A percentile compares a stretch with the other conserved stretches of the same genome.
phyloP scores from a whole-genome alignment of 177 flowering plant genomes.

The Vitis hybrid region DNA sequence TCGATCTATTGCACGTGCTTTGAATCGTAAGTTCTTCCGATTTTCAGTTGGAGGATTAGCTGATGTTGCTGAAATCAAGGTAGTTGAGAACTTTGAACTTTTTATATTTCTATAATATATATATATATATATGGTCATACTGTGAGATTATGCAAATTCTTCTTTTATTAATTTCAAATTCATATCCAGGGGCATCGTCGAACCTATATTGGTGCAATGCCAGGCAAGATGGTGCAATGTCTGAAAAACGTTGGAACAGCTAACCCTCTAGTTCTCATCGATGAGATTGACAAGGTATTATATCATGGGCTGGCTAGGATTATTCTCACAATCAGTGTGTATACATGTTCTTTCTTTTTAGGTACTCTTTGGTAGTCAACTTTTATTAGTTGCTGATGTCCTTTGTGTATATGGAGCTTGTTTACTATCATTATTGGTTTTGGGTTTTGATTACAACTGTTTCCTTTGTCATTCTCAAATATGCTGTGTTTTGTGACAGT shows the following conservation, averaged over 20 bases:
- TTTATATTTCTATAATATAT: background rate
- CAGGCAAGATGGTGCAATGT: constrained; percentile 99
- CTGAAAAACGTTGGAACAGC: constrained; percentile 93
- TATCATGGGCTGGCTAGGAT: background rate
- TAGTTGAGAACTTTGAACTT: constrained; percentile 16
- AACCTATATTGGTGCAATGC: constrained; percentile 99
- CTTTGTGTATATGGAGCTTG: too few species aligned
- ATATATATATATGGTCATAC: background rate
- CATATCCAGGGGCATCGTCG: constrained; percentile 85
- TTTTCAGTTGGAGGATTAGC: constrained; percentile 97
- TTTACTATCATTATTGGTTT: too few species aligned
- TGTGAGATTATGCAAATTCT: background rate
- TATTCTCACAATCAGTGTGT: too few species aligned
- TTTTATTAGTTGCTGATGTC: background rate
- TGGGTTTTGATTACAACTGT: too few species aligned
- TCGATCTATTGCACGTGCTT: constrained; percentile 96
- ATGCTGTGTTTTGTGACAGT: constrained; percentile 39
- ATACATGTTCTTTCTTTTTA: background rate
- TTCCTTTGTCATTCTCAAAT: background rate
- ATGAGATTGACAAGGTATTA: constrained; percentile 96
- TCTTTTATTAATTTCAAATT: constrained; percentile 3
- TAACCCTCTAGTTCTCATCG: constrained; percentile 95
- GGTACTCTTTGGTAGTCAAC: background rate
- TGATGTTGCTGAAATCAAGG: constrained; percentile 99
- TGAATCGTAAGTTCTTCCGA: constrained; percentile 89